Base-by-base conservation (phyloP, 1,284 basidiomycete genomes). In the Pseudozyma tsukubaensis region DNA sequence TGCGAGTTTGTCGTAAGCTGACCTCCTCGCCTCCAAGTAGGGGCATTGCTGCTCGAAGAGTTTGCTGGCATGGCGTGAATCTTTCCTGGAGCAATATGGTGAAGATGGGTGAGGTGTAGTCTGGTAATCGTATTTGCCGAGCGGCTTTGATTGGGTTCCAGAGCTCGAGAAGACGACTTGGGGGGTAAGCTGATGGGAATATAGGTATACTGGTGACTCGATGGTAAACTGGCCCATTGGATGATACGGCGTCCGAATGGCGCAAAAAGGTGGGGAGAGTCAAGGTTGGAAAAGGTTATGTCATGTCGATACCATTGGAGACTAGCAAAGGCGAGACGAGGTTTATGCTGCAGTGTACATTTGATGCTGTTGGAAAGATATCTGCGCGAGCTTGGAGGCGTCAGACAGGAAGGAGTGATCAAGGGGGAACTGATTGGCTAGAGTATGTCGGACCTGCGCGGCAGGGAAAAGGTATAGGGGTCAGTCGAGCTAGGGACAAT, bases 21-120 rank as follows among this genome's bases (percentile, higher is more conserved):
- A 13, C 32, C 34, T 1, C 56, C 53, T 4, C 70, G 59, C n/a
- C 70, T 45, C 70, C 70, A 72, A 58, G 45, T 72, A 4, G 62
- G 70, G 19, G 56, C 64, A 24, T 72, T 57, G 40, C 55, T 66
- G 54, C 45, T 62, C 18, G 63, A 47, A 29, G 36, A 12, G 34
- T 56, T 42, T 11, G 51, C 37, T 4, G 69, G 56, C 69, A 72
- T 72, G 42, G 10, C 54, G 58, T 24, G 19, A 29, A 29, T 29
- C 24, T 29, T 29, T 29, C 24, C 24, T 29, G 3, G 24, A 29
- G 24, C 24, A 29, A 6, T 29, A 6, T 29, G 24, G 24, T 29
- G 24, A 29, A 29, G 24, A 29, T 29, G 24, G 24, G 6, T 29
- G 24, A 29, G 24, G 24, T 3, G 24, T 29, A 29, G 24, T 29